These are phyloP conservation scores for Russula sp. DNA, from an alignment of 768 basidiomycete genomes.

Conservation along the genomic window DNA sequence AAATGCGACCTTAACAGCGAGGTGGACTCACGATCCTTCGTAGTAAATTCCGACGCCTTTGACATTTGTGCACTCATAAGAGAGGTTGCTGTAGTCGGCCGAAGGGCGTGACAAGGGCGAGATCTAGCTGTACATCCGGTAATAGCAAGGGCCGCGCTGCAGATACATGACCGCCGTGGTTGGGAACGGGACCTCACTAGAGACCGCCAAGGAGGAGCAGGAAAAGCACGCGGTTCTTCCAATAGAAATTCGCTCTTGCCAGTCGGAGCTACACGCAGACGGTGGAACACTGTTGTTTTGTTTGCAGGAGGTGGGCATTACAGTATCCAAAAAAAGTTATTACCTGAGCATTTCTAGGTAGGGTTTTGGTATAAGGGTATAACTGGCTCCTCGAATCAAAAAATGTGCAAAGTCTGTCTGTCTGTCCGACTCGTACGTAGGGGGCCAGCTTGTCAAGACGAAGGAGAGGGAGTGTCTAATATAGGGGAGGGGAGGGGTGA, in stretches of 20 bases:
- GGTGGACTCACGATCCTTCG: too few species aligned
- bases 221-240: background rate
- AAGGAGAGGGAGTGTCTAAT: slow-evolving; percentile 16
- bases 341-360: slow-evolving; percentile 15
- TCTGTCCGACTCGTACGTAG: slow-evolving; percentile 9
- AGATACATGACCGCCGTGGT: too few species aligned
- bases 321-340: slow-evolving; percentile 10
- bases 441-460: slow-evolving; percentile 2
- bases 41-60: too few species aligned
- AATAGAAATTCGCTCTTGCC: background rate
- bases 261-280: background rate
- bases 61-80: too few species aligned
- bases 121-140: too few species aligned
- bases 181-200: too few species aligned
- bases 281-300: background rate
- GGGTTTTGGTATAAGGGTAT: slow-evolving; percentile 21
- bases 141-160: too few species aligned
- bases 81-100: too few species aligned
- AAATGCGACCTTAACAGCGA: too few species aligned
- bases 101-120: too few species aligned
- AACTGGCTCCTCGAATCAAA: slow-evolving; percentile 15
- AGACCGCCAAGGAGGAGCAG: too few species aligned
- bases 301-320: too few species aligned
- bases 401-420: background rate
- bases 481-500: background rate